These are phyloP conservation scores for Geranomyces variabilis DNA, from an alignment of 192 early-diverging fungal species.

Conservation along the genomic window DNA sequence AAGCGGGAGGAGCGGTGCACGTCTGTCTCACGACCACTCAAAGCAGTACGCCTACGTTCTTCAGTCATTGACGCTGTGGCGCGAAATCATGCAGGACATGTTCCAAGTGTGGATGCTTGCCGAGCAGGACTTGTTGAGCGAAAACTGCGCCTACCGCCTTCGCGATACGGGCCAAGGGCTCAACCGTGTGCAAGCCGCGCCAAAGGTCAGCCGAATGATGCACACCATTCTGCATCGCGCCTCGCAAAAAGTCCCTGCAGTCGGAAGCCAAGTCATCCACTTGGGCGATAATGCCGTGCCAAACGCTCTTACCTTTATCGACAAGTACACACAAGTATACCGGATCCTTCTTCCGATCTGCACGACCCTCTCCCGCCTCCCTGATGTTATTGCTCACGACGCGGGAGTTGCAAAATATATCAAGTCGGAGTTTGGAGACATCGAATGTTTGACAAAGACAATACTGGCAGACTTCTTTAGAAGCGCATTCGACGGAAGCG, in stretches of 20 bases:
- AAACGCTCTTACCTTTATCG: constrained; percentile 97
- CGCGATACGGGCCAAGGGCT: constrained; percentile 97
- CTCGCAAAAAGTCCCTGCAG: constrained; percentile 75
- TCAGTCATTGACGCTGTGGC: constrained; percentile 94
- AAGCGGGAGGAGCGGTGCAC: constrained; percentile 78
- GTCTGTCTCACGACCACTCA: constrained; percentile 89
- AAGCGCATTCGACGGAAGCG: constrained; percentile 95
- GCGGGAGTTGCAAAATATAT: constrained; percentile 70
- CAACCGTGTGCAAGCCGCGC: constrained; percentile 91
- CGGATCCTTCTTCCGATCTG: constrained; percentile 90
- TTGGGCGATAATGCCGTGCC: constrained; percentile 94
- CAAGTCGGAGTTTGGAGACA: constrained; percentile 68
- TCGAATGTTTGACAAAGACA: constrained; percentile 64
- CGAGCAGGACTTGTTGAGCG: constrained; percentile 81
- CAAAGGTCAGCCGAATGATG: constrained; percentile 79
- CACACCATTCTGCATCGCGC: constrained; percentile 89
- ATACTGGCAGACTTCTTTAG: constrained; percentile 95
- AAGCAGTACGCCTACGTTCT: constrained; percentile 92
- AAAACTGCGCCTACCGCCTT: constrained; percentile 81
- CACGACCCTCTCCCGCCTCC: constrained; percentile 73
- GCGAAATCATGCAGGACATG: constrained; percentile 95
- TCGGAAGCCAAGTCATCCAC: constrained; percentile 95
- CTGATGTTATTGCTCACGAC: constrained; percentile 57
- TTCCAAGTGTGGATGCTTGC: constrained; percentile 93
- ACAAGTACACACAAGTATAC: constrained; percentile 97